Conservation (phyloP, 768 basidiomycete species). For the Mycena haematopus region DNA sequence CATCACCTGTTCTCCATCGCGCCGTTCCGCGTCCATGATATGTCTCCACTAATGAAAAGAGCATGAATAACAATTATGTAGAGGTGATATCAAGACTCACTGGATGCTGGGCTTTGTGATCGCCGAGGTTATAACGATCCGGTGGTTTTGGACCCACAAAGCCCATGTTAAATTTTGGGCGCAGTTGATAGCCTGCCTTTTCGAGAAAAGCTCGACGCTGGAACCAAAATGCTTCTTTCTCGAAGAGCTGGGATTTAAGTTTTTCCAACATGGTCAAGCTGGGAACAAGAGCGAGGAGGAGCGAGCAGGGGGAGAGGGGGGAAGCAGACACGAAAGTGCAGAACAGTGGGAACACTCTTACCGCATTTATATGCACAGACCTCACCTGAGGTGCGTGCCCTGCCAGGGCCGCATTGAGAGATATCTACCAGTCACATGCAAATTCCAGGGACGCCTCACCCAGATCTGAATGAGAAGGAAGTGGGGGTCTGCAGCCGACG, state of each 20-base stretch:
- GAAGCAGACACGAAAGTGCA: neutral
- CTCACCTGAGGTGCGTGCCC: constrained; percentile 22
- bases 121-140: neutral
- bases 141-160: neutral
- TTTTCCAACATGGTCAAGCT: constrained; percentile 15
- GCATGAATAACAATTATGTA: neutral
- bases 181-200: too few species aligned
- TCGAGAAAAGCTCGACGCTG: too few species aligned
- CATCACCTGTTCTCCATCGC: constrained; percentile 9
- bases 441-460: neutral
- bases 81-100: neutral
- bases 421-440: constrained; percentile 3
- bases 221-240: neutral
- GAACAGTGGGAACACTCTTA: constrained; percentile 15
- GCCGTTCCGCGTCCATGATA: constrained; percentile 17
- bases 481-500: neutral
- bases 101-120: constrained; percentile 20
- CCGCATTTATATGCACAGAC: constrained; percentile 9
- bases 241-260: constrained; percentile 1
- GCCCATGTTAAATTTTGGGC: constrained; percentile 10
- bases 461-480: neutral
- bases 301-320: neutral
- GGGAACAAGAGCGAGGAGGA: neutral
- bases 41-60: too few species aligned
- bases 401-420: neutral